These are phyloP conservation scores for Cyberlindnera xylosilytica DNA, from an alignment of 805 yeast genomes.

Conservation along the genomic window DNA sequence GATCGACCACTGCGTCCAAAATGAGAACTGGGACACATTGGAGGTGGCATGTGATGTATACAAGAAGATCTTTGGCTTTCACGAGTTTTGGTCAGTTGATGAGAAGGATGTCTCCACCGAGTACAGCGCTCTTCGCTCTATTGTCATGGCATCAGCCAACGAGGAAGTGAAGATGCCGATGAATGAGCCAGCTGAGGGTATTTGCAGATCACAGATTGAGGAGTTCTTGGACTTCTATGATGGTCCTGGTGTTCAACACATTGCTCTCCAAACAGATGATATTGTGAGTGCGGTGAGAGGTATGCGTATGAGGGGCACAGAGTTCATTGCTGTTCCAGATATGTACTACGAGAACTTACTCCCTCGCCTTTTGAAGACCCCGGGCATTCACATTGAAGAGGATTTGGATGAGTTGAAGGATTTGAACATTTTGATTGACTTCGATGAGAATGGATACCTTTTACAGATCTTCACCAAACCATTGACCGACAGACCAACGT, in stretches of 20 bases:
- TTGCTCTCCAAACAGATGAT: conserved; percentile 64
- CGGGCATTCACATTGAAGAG: conserved; percentile 46
- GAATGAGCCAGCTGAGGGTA: conserved; percentile 77
- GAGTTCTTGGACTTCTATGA: conserved; percentile 72
- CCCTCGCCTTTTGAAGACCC: conserved; percentile 40
- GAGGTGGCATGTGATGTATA: conserved; percentile 55
- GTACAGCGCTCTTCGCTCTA: conserved; percentile 65
- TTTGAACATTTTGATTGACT: conserved; percentile 69
- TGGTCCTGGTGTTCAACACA: conserved; percentile 85
- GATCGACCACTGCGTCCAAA: conserved; percentile 82
- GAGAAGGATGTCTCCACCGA: conserved; percentile 71
- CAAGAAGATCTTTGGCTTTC: conserved; percentile 65
- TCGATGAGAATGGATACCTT: conserved; percentile 72
- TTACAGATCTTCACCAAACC: conserved; percentile 81
- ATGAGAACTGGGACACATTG: conserved; percentile 70
- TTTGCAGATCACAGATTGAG: conserved; percentile 71
- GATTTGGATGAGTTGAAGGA: conserved; percentile 45
- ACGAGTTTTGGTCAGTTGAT: conserved; percentile 81
- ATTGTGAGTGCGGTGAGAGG: conserved; percentile 54
- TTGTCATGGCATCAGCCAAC: conserved; percentile 70
- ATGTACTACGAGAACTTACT: conserved; percentile 53
- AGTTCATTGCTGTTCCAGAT: conserved; percentile 60
- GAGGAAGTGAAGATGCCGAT: conserved; percentile 75
- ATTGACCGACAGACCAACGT: conserved; percentile 72
- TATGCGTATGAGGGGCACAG: conserved; percentile 61